Percentiles rank a stretch among this genome's conserved stretches.
These are phyloP conservation scores for Blastomyces parvus DNA, from an alignment of 2,329 filamentous ascomycete species.

Conservation along the genomic window DNA sequence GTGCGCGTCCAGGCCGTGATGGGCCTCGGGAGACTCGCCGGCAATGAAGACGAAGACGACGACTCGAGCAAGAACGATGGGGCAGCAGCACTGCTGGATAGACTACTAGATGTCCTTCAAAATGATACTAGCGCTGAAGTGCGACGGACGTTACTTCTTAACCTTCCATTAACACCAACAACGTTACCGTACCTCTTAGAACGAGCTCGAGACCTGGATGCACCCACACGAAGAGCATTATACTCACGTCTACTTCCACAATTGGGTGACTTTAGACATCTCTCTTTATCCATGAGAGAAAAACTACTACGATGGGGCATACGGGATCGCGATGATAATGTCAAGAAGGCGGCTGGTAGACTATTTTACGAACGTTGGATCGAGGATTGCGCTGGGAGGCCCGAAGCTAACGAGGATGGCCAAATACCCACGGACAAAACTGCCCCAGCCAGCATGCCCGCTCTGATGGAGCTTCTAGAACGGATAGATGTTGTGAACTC, in stretches of 20 bases:
- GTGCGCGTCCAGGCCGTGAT: slow-evolving; percentile 87
- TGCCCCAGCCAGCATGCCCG: slow-evolving; percentile 63
- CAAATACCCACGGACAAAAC: slow-evolving; percentile 37
- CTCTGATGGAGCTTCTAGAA: slow-evolving; percentile 80
- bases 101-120: slow-evolving; percentile 77
- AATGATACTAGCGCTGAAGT: slow-evolving; percentile 94
- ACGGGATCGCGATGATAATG: slow-evolving; percentile 85
- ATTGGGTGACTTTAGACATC: slow-evolving; percentile 84
- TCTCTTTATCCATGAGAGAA: slow-evolving; percentile 88
- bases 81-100: slow-evolving; percentile 63
- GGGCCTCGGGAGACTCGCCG: slow-evolving; percentile 75
- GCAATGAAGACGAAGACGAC: slow-evolving; percentile 58
- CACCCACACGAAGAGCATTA: slow-evolving; percentile 70
- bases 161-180: slow-evolving; percentile 73
- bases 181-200: slow-evolving; percentile 84
- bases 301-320: slow-evolving; percentile 93
- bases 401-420: slow-evolving; percentile 50
- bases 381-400: slow-evolving; percentile 73
- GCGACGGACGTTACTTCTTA: slow-evolving; percentile 74
- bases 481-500: slow-evolving; percentile 89
- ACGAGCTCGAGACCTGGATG: slow-evolving; percentile 79
- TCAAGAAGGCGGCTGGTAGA: slow-evolving; percentile 80
- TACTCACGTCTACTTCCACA: slow-evolving; percentile 81
- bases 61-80: slow-evolving; percentile 59
- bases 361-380: slow-evolving; percentile 97